Conservation (phyloP, 1,139 yeast genomes). For the Arxiozyma heterogenica region DNA sequence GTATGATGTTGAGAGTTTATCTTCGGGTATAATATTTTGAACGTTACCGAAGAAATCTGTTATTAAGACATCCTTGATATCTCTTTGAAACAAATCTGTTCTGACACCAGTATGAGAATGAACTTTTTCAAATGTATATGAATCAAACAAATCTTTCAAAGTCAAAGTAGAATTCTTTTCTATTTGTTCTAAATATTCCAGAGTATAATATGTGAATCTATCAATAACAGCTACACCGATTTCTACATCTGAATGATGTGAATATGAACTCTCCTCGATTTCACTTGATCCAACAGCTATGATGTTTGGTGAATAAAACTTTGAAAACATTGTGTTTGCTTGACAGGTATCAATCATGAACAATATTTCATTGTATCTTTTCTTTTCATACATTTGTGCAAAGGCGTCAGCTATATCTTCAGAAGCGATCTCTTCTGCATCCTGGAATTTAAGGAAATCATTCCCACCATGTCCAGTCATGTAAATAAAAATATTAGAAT, state of each 20-base stretch:
- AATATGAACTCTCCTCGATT: conserved; percentile 81
- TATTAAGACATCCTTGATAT: conserved; percentile 59
- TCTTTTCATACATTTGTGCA: conserved; percentile 93
- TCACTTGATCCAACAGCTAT: conserved; percentile 91
- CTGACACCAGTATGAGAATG: conserved; percentile 91
- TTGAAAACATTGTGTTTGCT: conserved; percentile 94
- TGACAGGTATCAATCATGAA: conserved; percentile 99
- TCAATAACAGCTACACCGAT: conserved; percentile 98
- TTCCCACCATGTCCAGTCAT: conserved; percentile 99
- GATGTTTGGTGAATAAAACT: conserved; percentile 86
- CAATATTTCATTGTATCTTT: conserved; percentile 85
- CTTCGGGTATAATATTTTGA: conserved; percentile 67
- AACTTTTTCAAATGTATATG: conserved; percentile 73
- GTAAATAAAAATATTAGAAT: conserved; percentile 86
- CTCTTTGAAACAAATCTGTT: conserved; percentile 64
- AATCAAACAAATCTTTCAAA: conserved; percentile 72
- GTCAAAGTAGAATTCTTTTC: conserved; percentile 68
- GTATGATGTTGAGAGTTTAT: neutral
- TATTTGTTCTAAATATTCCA: conserved; percentile 78
- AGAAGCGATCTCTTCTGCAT: conserved; percentile 94
- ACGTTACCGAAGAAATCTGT: conserved; percentile 96
- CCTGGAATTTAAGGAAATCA: conserved; percentile 93
- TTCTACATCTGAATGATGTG: conserved; percentile 92
- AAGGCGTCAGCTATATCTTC: conserved; percentile 96
- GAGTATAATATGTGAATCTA: conserved; percentile 83